A percentile compares a stretch with the other conserved stretches of the same genome.
Conservation (phyloP, 2,329 filamentous ascomycete genomes). For the Teratosphaeria pseudoeucalypti region DNA sequence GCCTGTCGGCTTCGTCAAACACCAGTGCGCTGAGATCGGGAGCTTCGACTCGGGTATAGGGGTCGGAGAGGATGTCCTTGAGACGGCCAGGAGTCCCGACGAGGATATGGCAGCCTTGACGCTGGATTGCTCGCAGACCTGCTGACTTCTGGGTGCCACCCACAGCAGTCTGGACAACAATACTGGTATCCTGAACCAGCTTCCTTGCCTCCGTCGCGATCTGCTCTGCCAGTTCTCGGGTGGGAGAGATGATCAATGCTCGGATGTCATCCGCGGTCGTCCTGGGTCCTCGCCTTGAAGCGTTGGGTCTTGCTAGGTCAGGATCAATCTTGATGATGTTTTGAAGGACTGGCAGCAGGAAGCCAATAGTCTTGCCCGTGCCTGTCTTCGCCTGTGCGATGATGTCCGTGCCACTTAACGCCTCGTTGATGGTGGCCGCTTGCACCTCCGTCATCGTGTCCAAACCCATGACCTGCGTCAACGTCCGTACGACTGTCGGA, state of each 20-base stretch:
- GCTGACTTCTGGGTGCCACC: slow-evolving; percentile 72
- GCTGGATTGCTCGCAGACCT: slow-evolving; percentile 58
- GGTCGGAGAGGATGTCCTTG: slow-evolving; percentile 66
- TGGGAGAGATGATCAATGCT: slow-evolving; percentile 52
- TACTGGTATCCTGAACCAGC: slow-evolving; percentile 53
- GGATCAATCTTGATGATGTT: slow-evolving; percentile 59
- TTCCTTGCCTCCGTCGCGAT: slow-evolving; percentile 62
- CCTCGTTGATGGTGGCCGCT: slow-evolving; percentile 67
- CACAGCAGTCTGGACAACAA: slow-evolving; percentile 70
- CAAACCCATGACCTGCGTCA: slow-evolving; percentile 65
- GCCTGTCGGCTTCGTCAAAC: slow-evolving; percentile 57
- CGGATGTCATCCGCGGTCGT: slow-evolving; percentile 45
- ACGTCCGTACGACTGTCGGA: slow-evolving; percentile 52
- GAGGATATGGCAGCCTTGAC: slow-evolving; percentile 74
- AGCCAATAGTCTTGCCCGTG: slow-evolving; percentile 92
- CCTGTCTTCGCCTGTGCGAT: slow-evolving; percentile 93
- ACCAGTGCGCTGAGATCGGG: slow-evolving; percentile 50
- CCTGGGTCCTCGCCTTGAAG: slow-evolving; percentile 41
- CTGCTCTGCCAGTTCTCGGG: slow-evolving; percentile 54
- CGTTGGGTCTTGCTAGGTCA: slow-evolving; percentile 40
- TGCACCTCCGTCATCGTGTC: slow-evolving; percentile 90
- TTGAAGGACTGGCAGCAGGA: slow-evolving; percentile 77
- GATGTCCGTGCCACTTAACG: slow-evolving; percentile 69
- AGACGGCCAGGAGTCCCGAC: slow-evolving; percentile 85
- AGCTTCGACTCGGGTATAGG: slow-evolving; percentile 51